These are phyloP conservation scores for Rosa chinensis DNA, from an alignment of 306 rosid genomes.

Conservation along the genomic window DNA sequence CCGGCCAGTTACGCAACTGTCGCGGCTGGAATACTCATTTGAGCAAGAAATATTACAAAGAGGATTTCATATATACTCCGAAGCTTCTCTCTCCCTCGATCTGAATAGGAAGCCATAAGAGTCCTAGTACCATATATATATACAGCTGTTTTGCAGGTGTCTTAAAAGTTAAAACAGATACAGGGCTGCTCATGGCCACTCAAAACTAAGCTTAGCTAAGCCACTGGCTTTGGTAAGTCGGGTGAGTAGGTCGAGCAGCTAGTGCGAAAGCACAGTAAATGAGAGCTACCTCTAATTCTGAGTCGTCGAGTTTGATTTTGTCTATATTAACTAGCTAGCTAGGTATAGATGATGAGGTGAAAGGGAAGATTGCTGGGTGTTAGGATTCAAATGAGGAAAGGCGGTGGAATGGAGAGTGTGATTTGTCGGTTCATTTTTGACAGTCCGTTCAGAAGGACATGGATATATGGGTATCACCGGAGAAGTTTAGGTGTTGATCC, in stretches of 20 bases:
- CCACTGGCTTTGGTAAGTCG: not conserved
- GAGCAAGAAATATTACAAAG: constrained; percentile 85
- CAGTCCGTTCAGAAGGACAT: not conserved
- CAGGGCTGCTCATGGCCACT: not conserved
- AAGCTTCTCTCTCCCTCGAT: constrained; percentile 4
- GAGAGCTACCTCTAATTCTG: not conserved
- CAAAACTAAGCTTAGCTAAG: not conserved
- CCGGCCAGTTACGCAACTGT: not conserved
- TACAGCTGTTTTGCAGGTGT: not conserved
- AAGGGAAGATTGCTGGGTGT: constrained; percentile 1
- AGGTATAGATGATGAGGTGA: not conserved
- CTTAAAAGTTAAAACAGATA: not conserved
- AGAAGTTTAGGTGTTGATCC: constrained; percentile 5
- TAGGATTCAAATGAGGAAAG: not conserved
- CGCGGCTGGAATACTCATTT: constrained; percentile 91
- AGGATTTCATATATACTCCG: constrained; percentile 4
- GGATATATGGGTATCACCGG: not conserved
- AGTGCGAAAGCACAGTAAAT: not conserved
- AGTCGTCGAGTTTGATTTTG: not conserved
- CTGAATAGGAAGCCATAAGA: not conserved
- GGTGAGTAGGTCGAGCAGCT: not conserved
- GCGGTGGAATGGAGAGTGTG: not conserved
- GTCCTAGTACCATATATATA: not conserved
- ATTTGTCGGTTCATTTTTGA: constrained; percentile 5
- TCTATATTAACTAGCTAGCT: not conserved